phyloP scores from a whole-genome alignment of 495 filamentous ascomycete species.

The Clavariopsis aquatica region DNA sequence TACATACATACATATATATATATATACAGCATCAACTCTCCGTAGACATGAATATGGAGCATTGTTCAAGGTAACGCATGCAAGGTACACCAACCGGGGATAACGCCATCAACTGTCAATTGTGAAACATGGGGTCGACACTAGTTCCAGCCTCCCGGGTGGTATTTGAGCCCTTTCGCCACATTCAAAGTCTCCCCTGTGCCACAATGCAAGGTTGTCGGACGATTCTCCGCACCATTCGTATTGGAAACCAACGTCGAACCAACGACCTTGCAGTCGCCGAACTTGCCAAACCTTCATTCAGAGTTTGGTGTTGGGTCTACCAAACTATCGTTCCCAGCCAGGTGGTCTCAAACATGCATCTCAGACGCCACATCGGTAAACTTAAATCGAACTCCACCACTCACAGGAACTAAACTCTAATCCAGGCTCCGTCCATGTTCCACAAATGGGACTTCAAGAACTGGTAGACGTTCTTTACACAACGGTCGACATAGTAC shows the following conservation, averaged over 20 bases:
- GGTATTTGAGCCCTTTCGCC: neutral
- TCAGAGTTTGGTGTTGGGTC: neutral
- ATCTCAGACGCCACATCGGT: neutral
- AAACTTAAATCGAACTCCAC: neutral
- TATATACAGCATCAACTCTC: no score
- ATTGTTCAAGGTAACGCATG: no score
- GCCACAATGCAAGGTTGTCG: neutral
- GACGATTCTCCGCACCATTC: conserved; percentile 4
- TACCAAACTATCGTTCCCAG: neutral
- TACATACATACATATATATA: no score
- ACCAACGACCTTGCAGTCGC: neutral
- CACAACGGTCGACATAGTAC: no score
- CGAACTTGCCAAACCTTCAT: neutral
- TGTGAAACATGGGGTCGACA: no score
- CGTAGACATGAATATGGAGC: no score
- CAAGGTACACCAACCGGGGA: no score
- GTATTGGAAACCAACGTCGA: neutral
- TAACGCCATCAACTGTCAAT: no score
- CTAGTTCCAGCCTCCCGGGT: no score
- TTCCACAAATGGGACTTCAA: neutral
- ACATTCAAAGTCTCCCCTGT: neutral
- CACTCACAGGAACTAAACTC: neutral
- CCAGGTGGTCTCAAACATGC: neutral
- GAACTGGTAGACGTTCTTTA: neutral
- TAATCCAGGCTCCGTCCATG: neutral